These are phyloP conservation scores for Colletotrichum liaoningense DNA, from an alignment of 2,329 filamentous ascomycete species.

Conservation along the genomic window DNA sequence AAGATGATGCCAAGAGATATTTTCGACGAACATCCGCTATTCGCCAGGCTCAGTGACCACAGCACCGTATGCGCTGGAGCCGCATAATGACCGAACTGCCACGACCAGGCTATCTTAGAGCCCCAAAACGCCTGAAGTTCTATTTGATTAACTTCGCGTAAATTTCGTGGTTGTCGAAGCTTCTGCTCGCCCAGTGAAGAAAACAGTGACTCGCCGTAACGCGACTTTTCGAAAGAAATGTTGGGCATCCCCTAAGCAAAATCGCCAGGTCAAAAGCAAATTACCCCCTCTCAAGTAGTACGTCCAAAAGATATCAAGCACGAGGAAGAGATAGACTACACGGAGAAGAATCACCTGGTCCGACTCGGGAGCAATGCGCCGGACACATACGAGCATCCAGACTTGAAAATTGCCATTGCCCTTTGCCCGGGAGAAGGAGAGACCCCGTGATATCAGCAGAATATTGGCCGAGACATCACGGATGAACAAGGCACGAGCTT, in stretches of 20 bases:
- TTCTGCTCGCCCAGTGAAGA: background rate
- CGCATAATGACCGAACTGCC: background rate
- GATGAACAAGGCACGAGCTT: background rate
- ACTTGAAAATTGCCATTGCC: background rate
- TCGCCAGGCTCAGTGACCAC: background rate
- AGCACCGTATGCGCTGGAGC: background rate
- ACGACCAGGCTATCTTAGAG: background rate
- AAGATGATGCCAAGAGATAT: fast-evolving
- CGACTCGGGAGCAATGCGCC: background rate
- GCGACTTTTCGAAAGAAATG: background rate
- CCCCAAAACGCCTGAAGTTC: background rate
- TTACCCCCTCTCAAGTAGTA: too few relatives aligned
- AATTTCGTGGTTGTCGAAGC: background rate
- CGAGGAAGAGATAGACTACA: background rate
- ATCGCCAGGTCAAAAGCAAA: background rate
- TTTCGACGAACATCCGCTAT: background rate
- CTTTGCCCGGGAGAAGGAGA: background rate
- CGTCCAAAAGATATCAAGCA: background rate
- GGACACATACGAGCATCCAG: too few relatives aligned
- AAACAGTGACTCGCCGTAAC: background rate
- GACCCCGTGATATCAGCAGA: background rate
- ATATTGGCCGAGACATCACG: background rate
- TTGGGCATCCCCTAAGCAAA: background rate
- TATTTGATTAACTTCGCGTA: background rate
- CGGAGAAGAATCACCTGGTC: background rate